phyloP scores from a whole-genome alignment of 352 stramenopile genomes.

The Globisporangium polare region DNA sequence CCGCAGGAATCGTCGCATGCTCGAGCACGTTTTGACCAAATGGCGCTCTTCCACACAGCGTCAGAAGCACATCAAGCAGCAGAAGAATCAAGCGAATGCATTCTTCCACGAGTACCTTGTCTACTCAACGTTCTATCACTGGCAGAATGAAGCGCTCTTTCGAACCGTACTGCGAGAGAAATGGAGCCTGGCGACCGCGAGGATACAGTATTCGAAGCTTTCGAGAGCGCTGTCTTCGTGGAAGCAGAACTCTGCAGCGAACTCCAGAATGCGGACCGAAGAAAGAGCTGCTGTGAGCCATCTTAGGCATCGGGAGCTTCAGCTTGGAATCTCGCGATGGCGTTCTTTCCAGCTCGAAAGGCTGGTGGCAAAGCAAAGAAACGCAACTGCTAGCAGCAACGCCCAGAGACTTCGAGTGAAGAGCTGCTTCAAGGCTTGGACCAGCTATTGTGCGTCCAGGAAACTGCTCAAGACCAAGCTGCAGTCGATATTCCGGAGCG shows the following conservation, averaged over 20 bases:
- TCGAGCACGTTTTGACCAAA: background rate
- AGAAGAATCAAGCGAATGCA: conserved; percentile 12
- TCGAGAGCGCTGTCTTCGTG: background rate
- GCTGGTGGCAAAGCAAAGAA: background rate
- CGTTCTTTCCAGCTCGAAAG: background rate
- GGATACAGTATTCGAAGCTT: background rate
- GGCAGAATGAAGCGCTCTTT: conserved; percentile 18
- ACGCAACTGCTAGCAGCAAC: background rate
- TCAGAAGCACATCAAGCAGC: background rate
- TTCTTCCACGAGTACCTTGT: conserved; percentile 30
- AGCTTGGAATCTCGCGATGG: conserved; percentile 1
- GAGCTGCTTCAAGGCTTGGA: conserved; percentile 1
- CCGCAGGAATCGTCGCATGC: background rate
- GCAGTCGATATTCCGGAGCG: conserved; percentile 13
- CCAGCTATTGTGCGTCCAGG: background rate
- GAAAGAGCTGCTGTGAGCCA: background rate
- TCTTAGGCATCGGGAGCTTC: conserved; percentile 6
- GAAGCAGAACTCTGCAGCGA: background rate
- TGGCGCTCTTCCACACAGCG: background rate
- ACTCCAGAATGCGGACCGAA: background rate
- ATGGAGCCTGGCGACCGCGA: background rate
- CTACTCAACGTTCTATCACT: conserved; percentile 24
- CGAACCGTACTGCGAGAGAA: conserved; percentile 9
- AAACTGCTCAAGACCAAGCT: conserved; percentile 10
- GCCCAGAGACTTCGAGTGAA: background rate